A percentile compares a stretch with the other conserved stretches of the same genome.
These are phyloP conservation scores for Starmerella vaccinii DNA, from an alignment of 805 yeast species.

Conservation along the genomic window DNA sequence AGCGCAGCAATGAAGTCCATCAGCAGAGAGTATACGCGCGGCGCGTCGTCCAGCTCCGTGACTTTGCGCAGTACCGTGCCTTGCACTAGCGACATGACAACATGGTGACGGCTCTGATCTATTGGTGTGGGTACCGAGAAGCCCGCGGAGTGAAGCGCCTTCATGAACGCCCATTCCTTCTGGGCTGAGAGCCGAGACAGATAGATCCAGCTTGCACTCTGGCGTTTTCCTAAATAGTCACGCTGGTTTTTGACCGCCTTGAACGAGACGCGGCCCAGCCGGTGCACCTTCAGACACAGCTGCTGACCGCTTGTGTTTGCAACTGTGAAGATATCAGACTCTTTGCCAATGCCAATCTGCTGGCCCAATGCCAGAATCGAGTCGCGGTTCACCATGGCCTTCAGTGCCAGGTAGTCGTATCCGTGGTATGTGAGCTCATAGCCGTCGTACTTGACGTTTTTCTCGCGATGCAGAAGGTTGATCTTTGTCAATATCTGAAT, in stretches of 20 bases:
- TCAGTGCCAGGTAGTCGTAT: slow-evolving; percentile 83
- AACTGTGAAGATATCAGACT: slow-evolving; percentile 85
- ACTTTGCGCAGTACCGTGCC: slow-evolving; percentile 88
- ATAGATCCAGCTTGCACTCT: slow-evolving; percentile 85
- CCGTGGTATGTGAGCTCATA: slow-evolving; percentile 82
- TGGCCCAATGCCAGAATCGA: slow-evolving; percentile 70
- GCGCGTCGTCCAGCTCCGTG: slow-evolving; percentile 56
- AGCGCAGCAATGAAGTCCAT: slow-evolving; percentile 78
- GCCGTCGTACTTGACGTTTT: slow-evolving; percentile 94
- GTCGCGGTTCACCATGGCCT: slow-evolving; percentile 65
- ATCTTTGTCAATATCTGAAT: slow-evolving; percentile 81
- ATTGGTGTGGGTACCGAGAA: slow-evolving; percentile 82
- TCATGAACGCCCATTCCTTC: slow-evolving; percentile 85
- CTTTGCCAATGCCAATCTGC: slow-evolving; percentile 94
- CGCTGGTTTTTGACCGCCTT: slow-evolving; percentile 86
- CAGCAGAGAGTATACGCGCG: slow-evolving; percentile 66
- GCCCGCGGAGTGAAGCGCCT: slow-evolving; percentile 57
- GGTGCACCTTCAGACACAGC: slow-evolving; percentile 76
- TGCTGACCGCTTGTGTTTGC: slow-evolving; percentile 56
- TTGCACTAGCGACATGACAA: slow-evolving; percentile 79
- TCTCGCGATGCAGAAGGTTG: slow-evolving; percentile 60
- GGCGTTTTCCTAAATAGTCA: slow-evolving; percentile 67
- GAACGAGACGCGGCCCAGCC: slow-evolving; percentile 90
- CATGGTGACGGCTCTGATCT: slow-evolving; percentile 83
- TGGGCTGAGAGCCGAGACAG: slow-evolving; percentile 82